Evolutionary conservation across 805 yeast species (phyloP), one percentile per base, ranked within the genome.

Genomic region (Suhomyces xylopsoci): DNA sequence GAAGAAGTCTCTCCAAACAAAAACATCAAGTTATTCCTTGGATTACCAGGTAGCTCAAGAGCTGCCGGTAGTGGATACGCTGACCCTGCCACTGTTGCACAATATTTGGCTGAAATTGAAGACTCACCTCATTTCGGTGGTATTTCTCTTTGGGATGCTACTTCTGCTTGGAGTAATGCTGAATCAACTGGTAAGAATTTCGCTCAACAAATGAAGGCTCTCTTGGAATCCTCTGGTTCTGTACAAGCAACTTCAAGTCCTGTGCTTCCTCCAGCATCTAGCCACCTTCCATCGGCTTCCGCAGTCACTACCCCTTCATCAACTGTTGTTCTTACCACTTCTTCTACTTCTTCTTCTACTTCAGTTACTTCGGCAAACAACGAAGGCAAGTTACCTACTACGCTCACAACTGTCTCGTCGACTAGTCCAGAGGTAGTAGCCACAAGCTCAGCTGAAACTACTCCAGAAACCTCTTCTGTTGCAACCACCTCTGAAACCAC

Each of bases 21-120:
- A 50, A 71, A 89, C 64, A 83, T 88, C 55, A 84, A 86, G 69
- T 63, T 90, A 50, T 89, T 70, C 64, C 70, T 91, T 41, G 96
- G 97, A 51, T 75, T 90, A 43, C 93, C 96, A 17, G 69, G 69
- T 12, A 83, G 81, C 14, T 62, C 77, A 14, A 36, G 72, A 19
- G 46, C 73, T 38, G 87, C 90, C 4, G 74, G 78, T 1, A 63
- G 77, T 12, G 91, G 91, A 15, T 87, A 81, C 58, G 73, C 74
- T 30, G 50, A 51, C 34, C 48, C 65, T 30, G 56, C 52, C 10
- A 45, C 57, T 8, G 64, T 68, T 26, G 50, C 61, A 52, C 24
- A 43, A 12, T 49, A 48, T 32, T 40, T 65, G 34, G 41, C 51
- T 8, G 49, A 60, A 20, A 45, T 56, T 17, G 61, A 67, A 25